Conservation (phyloP, 2,329 filamentous ascomycete species). For the Stromatinia cepivora region DNA sequence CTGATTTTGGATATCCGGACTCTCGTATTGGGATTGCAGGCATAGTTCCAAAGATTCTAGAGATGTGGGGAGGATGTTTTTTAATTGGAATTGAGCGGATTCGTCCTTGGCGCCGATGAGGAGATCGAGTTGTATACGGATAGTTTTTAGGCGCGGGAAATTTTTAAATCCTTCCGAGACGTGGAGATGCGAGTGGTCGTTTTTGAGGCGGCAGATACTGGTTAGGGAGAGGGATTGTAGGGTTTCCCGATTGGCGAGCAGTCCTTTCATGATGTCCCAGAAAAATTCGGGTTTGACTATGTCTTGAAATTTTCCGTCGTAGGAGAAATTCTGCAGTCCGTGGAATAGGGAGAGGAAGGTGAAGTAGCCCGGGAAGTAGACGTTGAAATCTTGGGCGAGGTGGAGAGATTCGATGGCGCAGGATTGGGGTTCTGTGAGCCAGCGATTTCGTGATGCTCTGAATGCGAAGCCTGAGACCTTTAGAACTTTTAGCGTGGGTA, state of each 20-base stretch:
- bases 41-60: neutral
- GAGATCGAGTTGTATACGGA: neutral
- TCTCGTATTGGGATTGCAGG: neutral
- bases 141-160: neutral
- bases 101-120: neutral
- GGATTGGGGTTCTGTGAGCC: rapidly evolving
- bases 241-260: neutral
- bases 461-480: neutral
- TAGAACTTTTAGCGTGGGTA: neutral
- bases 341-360: neutral
- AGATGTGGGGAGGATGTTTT: neutral
- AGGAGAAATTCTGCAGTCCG: neutral
- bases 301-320: neutral
- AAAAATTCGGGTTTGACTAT: neutral
- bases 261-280: neutral
- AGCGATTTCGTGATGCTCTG: rapidly evolving
- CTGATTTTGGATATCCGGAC: neutral
- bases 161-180: neutral
- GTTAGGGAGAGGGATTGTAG: neutral
- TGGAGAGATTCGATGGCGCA: neutral
- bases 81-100: neutral
- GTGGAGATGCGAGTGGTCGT: rapidly evolving
- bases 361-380: rapidly evolving
- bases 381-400: neutral
- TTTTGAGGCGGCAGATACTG: neutral